These are phyloP conservation scores for Erigeron philadelphicus DNA, from an alignment of 140 eudicot genomes.

Conservation along the genomic window DNA sequence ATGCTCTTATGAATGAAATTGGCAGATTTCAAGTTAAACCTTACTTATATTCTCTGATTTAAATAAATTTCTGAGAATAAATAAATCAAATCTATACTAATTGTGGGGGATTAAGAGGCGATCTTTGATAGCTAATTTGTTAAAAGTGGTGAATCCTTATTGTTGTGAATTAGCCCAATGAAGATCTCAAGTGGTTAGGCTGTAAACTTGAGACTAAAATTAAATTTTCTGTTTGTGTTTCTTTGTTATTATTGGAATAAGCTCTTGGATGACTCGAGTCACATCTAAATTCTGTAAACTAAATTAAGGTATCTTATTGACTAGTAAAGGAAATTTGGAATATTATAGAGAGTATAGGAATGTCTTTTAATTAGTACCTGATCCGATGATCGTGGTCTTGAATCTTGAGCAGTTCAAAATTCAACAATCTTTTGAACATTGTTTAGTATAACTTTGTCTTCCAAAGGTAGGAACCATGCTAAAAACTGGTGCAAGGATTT, in stretches of 20 bases:
- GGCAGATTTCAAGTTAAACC: too few species aligned
- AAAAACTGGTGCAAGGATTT: slow-evolving; percentile 59
- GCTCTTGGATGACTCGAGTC: slow-evolving; percentile 56
- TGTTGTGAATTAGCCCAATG: too few species aligned
- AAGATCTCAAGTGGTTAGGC: too few species aligned
- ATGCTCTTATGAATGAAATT: too few species aligned
- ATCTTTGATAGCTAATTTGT: too few species aligned
- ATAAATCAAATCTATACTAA: too few species aligned
- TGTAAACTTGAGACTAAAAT: too few species aligned
- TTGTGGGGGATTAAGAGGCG: too few species aligned
- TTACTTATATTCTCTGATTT: too few species aligned
- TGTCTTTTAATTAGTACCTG: slow-evolving; percentile 40
- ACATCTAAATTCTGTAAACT: slow-evolving; percentile 55
- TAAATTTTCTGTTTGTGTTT: too few species aligned
- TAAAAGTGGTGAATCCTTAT: too few species aligned
- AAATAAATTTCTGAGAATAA: too few species aligned
- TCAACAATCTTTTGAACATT: slow-evolving; percentile 69
- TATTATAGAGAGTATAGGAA: neutral
- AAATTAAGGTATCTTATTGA: neutral
- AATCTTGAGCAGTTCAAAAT: slow-evolving; percentile 69
- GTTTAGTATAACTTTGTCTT: slow-evolving; percentile 79
- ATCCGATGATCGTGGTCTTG: slow-evolving; percentile 47
- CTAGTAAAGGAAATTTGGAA: neutral
- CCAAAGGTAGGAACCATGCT: slow-evolving; percentile 84
- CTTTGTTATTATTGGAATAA: slow-evolving; percentile 49